Evolutionary conservation across 2,329 filamentous ascomycete species (phyloP), one percentile per base, ranked within the genome.

Genomic region (Calonectria multiphialidica): DNA sequence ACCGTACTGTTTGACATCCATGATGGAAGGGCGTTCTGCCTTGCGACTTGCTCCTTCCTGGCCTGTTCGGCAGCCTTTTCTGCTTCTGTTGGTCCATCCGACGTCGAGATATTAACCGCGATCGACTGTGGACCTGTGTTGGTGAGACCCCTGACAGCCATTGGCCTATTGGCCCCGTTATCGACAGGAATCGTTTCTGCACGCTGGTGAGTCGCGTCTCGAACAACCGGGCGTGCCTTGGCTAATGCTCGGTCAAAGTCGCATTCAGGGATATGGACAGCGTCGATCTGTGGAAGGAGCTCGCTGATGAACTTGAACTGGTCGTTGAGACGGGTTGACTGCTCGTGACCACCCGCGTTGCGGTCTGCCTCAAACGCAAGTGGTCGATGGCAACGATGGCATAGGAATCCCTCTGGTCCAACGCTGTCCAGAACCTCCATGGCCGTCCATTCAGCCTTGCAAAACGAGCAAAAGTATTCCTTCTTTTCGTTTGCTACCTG

Each of bases 351-450:
- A 37, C 93, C 92, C 13, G 92, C 90, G 69, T 92, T 89, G 44
- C 92, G 91, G 72, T 94, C 91, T 45, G 91, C 88, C 74, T 93
- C 91, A 66, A 91, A 91, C 0, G 90, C 88, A 28, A 97, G 87
- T 2, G 90, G 84, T 66, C 86, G 87, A 23, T 89, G 88, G 84
- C 97, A 99, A 63, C 92, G 91, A 80, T 96, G 93, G 83, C 97
- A 99, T 57, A 93, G 85, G 81, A 98, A 98, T 0, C 95, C 94
- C 57, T 87, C 83, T 1, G 88, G 87, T 63, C 93, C 92, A 47
- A 92, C 88, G 71, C 90, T 92, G 84, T 98, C 95, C 65, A 98
- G 86, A 1, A 97, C 96, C 77, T 98, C 96, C 83, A 98, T 91
- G 75, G 93, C 91, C 3, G 96, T 98, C 90, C 94, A 99, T 82